Evolutionary conservation across 176 grass and related monocot species (phyloP).

Genomic region (Avena atlantica): DNA sequence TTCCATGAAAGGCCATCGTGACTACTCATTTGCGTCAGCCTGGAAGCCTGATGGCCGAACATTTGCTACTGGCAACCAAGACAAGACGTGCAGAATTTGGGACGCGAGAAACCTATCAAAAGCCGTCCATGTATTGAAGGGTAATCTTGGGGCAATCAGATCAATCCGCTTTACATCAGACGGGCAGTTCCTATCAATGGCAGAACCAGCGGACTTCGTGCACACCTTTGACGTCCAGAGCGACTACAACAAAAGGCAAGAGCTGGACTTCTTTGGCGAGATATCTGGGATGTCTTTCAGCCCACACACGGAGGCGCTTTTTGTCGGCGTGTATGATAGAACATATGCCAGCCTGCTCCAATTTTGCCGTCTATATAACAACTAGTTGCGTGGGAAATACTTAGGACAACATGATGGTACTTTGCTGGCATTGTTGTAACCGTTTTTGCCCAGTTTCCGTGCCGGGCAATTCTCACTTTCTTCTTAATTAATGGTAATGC

Average conservation of each 20-base stretch:
- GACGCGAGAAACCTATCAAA: constrained; percentile 73
- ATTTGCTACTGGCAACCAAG: constrained; percentile 97
- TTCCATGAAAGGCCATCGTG: constrained; percentile 67
- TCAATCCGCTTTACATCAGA: constrained; percentile 80
- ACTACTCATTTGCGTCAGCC: constrained; percentile 87
- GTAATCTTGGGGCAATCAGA: constrained; percentile 83
- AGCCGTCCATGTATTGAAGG: constrained; percentile 63
- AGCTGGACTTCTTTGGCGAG: constrained; percentile 95
- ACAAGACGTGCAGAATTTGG: constrained; percentile 90
- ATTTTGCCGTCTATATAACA: constrained; percentile 55
- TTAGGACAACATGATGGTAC: background rate
- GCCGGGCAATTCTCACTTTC: background rate
- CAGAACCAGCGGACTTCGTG: constrained; percentile 85
- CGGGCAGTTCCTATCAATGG: constrained; percentile 85
- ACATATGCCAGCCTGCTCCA: constrained; percentile 77
- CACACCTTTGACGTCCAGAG: constrained; percentile 67
- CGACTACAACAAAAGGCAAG: constrained; percentile 71
- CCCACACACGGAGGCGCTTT: constrained; percentile 71
- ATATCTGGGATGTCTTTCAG: constrained; percentile 82
- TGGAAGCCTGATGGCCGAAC: constrained; percentile 79
- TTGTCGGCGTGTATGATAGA: constrained; percentile 77
- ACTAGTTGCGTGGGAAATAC: background rate
- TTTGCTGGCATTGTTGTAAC: background rate
- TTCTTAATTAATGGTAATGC: background rate
- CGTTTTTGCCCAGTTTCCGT: background rate